These are phyloP conservation scores for Lophiostoma macrostomum DNA, from an alignment of 495 filamentous ascomycete genomes.

Conservation along the genomic window DNA sequence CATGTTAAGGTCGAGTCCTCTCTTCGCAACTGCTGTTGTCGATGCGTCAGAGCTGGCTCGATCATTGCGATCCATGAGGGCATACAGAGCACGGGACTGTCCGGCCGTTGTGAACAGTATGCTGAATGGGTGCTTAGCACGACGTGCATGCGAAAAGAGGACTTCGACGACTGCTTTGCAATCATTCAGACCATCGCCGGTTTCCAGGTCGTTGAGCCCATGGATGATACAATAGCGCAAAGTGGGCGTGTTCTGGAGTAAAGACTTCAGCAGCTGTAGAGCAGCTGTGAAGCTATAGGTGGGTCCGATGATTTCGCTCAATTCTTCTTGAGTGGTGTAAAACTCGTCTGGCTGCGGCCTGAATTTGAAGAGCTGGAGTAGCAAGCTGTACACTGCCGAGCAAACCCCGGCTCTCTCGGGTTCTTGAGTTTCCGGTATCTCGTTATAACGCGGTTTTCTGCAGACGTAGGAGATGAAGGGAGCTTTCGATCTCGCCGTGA, in stretches of 20 bases:
- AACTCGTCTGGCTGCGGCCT: not conserved
- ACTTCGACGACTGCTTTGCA: not conserved
- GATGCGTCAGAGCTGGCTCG: conserved; percentile 1
- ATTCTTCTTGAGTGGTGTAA: not conserved
- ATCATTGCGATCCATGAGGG: not conserved
- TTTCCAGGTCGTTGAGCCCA: not conserved
- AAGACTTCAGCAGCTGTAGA: not conserved
- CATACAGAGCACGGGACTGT: not conserved
- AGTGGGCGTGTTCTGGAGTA: not conserved
- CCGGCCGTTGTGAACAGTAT: not conserved
- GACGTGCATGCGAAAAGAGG: not conserved
- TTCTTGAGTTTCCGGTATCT: not conserved
- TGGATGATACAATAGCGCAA: conserved; percentile 3
- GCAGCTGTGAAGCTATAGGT: not conserved
- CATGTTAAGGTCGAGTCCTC: not conserved
- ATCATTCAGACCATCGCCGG: not conserved
- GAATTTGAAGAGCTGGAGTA: not conserved
- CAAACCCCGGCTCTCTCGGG: not conserved
- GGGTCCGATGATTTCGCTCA: not conserved
- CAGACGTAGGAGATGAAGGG: conserved; percentile 1
- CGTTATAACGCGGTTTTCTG: not conserved
- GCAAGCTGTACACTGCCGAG: conserved; percentile 3
- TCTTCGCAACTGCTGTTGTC: not conserved
- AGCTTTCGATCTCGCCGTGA: not conserved
- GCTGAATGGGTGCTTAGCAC: not conserved